Evolutionary conservation across 257 asterid species (phyloP).

Genomic region (Rubia yunnanensis): DNA sequence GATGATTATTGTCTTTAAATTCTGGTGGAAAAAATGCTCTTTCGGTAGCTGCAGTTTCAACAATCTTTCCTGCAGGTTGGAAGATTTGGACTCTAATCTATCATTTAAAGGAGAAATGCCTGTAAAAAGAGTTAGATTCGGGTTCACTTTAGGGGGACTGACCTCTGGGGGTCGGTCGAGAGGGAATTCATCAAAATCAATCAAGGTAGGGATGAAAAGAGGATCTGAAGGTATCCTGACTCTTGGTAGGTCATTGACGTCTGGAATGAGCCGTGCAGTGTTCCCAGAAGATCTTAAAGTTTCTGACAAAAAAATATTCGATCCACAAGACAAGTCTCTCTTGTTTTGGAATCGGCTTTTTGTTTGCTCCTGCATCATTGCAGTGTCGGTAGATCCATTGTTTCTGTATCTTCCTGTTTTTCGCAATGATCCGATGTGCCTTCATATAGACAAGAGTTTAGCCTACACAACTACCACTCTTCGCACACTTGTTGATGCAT

Average conservation of each 20-base stretch:
- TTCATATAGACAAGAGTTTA: conserved; percentile 57
- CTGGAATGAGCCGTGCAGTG: conserved; percentile 76
- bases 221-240: conserved; percentile 85
- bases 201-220: conserved; percentile 49
- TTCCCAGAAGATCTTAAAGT: conserved; percentile 90
- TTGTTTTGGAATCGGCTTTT: conserved; percentile 83
- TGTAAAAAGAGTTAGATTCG: conserved; percentile 37
- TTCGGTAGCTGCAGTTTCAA: background rate
- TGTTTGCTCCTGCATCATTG: conserved; percentile 64
- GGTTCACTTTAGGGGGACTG: conserved; percentile 60
- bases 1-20: background rate
- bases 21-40: background rate
- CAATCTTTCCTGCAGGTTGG: conserved; percentile 41
- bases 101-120: conserved; percentile 70
- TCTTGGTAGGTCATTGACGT: conserved; percentile 62
- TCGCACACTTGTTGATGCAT: conserved; percentile 58
- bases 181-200: conserved; percentile 39
- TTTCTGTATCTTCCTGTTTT: conserved; percentile 85
- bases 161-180: conserved; percentile 28
- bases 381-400: conserved; percentile 85
- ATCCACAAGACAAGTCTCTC: conserved; percentile 93
- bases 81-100: conserved; percentile 38
- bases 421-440: conserved; percentile 60
- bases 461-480: conserved; percentile 64
- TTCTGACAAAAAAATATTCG: conserved; percentile 59